Evolutionary conservation across 768 basidiomycete species (phyloP), one percentile per base, ranked within the genome.

Genomic region (Suillus alpinus): DNA sequence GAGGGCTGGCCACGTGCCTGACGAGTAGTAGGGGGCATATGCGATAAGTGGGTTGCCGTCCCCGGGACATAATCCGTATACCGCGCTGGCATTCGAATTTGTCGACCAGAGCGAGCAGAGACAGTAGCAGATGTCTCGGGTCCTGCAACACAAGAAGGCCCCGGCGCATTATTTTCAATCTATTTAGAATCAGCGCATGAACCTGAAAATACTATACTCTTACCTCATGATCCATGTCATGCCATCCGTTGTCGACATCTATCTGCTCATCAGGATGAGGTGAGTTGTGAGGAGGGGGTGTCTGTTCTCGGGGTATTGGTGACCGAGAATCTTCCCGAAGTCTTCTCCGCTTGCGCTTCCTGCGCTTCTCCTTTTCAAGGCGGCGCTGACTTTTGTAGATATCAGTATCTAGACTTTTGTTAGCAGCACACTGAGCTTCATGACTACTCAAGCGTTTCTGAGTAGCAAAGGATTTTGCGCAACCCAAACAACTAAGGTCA

Each of bases 21-120:
- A 43, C 9, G 16, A 0, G 5, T 1, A 8, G 39, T 40, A 16
- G 39, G n/a, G 41, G 41, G 41, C 57, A 57, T 57, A 8, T 57
- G 57, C 14, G 57, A 7, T 6, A 57, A 12, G 32, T 57, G 41
- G 1, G n/a, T 43, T 43, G 39, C 39, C 7, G 39, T 16, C 16
- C 39, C 49, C 6, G 59, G 59, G n/a, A 59, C 23, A 32, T 32
- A 59, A 29, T 59, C 59, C 9, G n/a, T 23, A 36, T 31, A 59
- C 9, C 34, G 32, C 10, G 58, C 44, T n/a, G 58, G 47, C 6
- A 59, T 31, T 8, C n/a, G 1, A 10, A 59, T 59, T 26, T 9
- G 9, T 9, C 6, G 47, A 13, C 58, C 31, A 3, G 58, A 59
- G 34, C n/a, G 34, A 0, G 23, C 31, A n/a, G 58, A 59, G 41